A percentile compares a stretch with the other conserved stretches of the same genome.
phyloP scores from a whole-genome alignment of 768 basidiomycete genomes.

The Auricularia heimuer region DNA sequence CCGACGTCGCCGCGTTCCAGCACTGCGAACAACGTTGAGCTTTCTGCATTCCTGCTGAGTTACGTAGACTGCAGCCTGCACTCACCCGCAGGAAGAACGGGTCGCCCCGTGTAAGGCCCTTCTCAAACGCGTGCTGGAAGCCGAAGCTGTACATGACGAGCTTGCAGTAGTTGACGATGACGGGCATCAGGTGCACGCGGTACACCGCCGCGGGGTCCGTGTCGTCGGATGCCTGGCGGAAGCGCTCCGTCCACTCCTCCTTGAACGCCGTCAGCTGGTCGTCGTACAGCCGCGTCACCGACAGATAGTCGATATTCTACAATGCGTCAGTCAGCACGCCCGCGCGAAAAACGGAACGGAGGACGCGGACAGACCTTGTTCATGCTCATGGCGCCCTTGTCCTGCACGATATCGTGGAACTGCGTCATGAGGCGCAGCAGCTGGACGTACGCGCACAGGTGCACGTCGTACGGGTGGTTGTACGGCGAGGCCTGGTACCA shows the following conservation, averaged over 20 bases:
- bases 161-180: constrained; percentile 42
- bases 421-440: constrained; percentile 40
- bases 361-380: constrained; percentile 6
- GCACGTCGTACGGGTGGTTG: constrained; percentile 20
- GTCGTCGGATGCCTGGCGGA: constrained; percentile 49
- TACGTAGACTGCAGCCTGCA: background rate
- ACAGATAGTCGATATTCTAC: constrained; percentile 57
- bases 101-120: constrained; percentile 31
- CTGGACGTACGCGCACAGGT: constrained; percentile 42
- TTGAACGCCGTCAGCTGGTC: constrained; percentile 44
- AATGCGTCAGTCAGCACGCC: background rate
- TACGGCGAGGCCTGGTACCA: constrained; percentile 35
- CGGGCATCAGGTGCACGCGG: background rate
- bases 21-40: constrained; percentile 30
- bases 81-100: constrained; percentile 28
- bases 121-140: constrained; percentile 38
- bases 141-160: constrained; percentile 47
- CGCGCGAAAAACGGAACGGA: background rate
- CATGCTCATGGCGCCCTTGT: constrained; percentile 7
- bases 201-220: constrained; percentile 19
- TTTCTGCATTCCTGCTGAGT: background rate
- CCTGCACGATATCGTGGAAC: constrained; percentile 26
- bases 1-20: constrained; percentile 43
- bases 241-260: constrained; percentile 57
- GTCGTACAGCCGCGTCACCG: constrained; percentile 54